Evolutionary conservation across 805 yeast species (phyloP).

Genomic region (Candida sphagnicola): DNA sequence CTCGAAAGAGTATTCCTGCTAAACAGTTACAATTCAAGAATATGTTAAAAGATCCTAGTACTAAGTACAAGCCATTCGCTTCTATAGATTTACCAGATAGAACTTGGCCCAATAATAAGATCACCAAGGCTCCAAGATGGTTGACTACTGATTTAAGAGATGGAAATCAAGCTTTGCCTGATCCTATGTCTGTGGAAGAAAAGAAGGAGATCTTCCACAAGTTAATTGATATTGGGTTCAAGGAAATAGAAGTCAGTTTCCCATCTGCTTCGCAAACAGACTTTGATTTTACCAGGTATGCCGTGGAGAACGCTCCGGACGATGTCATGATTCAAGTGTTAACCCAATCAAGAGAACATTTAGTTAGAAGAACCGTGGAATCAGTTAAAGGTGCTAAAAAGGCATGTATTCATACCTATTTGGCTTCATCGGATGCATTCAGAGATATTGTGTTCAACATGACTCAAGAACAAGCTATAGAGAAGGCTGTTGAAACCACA

Average conservation of each 20-base stretch:
- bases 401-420: constrained; percentile 68
- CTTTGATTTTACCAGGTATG: constrained; percentile 76
- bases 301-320: constrained; percentile 73
- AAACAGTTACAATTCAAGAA: constrained; percentile 15
- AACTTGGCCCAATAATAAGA: constrained; percentile 66
- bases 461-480: constrained; percentile 64
- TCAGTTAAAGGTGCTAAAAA: constrained; percentile 67
- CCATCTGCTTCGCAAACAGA: constrained; percentile 83
- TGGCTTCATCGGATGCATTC: constrained; percentile 73
- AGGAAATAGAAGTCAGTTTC: constrained; percentile 77
- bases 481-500: constrained; percentile 68
- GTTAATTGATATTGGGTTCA: constrained; percentile 68
- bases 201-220: constrained; percentile 74
- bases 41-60: constrained; percentile 70
- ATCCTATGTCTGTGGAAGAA: constrained; percentile 74
- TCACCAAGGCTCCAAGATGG: constrained; percentile 77
- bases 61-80: constrained; percentile 54
- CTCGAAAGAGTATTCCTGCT: constrained; percentile 10
- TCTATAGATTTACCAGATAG: constrained; percentile 57
- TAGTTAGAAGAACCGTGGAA: constrained; percentile 71
- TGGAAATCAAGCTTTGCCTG: constrained; percentile 79
- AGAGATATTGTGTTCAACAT: constrained; percentile 73
- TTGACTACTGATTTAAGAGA: constrained; percentile 75
- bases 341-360: constrained; percentile 73
- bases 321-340: constrained; percentile 72